Conservation (phyloP, 106 monocot species). For the Acanthochlamys bracteata region DNA sequence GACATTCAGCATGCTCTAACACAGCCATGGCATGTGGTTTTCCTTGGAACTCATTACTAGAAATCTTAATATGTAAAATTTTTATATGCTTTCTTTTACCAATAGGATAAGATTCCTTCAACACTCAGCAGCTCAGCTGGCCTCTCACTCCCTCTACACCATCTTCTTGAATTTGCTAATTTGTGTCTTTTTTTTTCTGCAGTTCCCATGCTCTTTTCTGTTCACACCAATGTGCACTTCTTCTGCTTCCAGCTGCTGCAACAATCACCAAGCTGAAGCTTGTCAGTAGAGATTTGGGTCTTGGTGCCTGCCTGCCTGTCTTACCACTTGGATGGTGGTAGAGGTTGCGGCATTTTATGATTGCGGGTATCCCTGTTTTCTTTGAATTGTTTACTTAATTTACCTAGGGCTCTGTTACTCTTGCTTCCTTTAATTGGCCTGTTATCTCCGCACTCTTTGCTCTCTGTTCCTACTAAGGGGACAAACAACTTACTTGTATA, state of each 20-base stretch:
- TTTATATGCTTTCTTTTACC: constrained; percentile 15
- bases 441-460: constrained; percentile 12
- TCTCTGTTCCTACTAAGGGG: constrained; percentile 7
- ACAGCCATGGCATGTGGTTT: neutral
- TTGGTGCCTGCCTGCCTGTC: too few species aligned
- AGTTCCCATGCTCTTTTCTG: constrained; percentile 15
- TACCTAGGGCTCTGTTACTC: constrained; percentile 11
- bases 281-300: too few species aligned
- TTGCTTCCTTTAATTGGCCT: constrained; percentile 13
- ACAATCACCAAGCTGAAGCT: too few species aligned
- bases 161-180: constrained; percentile 20
- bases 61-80: constrained; percentile 3
- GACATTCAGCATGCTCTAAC: neutral
- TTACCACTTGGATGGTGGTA: too few species aligned
- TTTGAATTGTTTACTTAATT: constrained; percentile 15
- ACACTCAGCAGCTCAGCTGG: constrained; percentile 14
- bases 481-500: constrained; percentile 6
- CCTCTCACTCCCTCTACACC: constrained; percentile 17
- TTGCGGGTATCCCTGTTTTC: neutral
- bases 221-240: constrained; percentile 22
- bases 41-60: neutral
- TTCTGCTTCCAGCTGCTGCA: neutral
- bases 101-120: constrained; percentile 41
- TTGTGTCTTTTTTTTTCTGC: constrained; percentile 24
- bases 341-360: too few species aligned